Conservation (phyloP, 176 grass and related monocot species). For the Phragmites australis region DNA sequence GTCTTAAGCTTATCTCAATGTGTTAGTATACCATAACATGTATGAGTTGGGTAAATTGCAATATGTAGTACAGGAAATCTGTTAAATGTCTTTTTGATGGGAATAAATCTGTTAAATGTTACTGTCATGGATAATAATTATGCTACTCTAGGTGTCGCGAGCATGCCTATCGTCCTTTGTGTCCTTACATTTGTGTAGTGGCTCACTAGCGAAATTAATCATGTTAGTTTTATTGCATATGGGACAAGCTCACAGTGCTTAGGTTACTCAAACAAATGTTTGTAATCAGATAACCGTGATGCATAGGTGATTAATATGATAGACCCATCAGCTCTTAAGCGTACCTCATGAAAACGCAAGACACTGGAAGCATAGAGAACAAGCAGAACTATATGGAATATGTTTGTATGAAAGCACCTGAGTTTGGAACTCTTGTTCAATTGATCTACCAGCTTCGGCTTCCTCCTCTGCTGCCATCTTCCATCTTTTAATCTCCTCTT, state of each 20-base stretch:
- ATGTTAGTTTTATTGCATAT: not conserved
- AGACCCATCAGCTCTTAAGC: not conserved
- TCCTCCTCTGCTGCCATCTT: constrained; percentile 94
- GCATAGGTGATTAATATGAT: not conserved
- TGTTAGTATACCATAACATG: constrained; percentile 3
- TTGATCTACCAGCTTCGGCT: constrained; percentile 82
- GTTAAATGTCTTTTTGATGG: not conserved
- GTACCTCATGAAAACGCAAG: not conserved
- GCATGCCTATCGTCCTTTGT: not conserved
- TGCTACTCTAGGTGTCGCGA: not conserved
- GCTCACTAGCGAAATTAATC: not conserved
- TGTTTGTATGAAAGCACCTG: constrained; percentile 57
- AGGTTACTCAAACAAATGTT: constrained; percentile 11
- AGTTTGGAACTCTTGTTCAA: constrained; percentile 78
- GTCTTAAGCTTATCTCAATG: not conserved
- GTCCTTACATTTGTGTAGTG: not conserved
- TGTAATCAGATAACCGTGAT: not conserved
- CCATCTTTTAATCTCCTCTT: constrained; percentile 98
- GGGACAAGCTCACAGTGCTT: not conserved
- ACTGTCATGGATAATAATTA: not conserved
- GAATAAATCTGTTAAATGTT: constrained; percentile 3
- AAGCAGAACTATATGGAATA: not conserved
- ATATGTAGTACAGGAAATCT: not conserved
- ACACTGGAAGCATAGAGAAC: constrained; percentile 11
- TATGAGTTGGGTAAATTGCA: not conserved